Conservation (phyloP, 2,329 filamentous ascomycete species). For the Endoconidiophora polonica region DNA sequence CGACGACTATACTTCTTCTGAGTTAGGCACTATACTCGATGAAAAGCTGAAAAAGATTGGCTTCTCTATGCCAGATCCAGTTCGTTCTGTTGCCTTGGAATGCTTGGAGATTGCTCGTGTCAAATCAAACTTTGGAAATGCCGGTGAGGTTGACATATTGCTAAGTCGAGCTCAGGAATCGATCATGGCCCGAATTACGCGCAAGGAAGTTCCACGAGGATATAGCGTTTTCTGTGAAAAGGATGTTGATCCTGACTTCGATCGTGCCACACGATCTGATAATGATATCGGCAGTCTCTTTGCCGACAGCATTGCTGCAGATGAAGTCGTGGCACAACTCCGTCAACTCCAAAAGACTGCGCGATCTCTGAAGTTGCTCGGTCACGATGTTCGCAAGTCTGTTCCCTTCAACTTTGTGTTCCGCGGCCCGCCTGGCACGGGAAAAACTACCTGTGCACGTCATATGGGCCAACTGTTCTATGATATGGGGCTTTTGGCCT, state of each 20-base stretch:
- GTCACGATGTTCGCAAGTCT: conserved; percentile 23
- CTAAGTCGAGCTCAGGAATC: conserved; percentile 31
- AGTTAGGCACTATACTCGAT: conserved; percentile 43
- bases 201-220: neutral
- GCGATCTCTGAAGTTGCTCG: neutral
- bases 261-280: conserved; percentile 16
- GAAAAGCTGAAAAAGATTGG: conserved; percentile 43
- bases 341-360: conserved; percentile 36
- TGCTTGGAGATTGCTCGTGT: conserved; percentile 42
- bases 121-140: conserved; percentile 50
- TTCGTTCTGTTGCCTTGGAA: conserved; percentile 35
- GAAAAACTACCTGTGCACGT: conserved; percentile 56
- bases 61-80: conserved; percentile 34
- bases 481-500: conserved; percentile 51
- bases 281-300: conserved; percentile 40
- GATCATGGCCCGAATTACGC: neutral
- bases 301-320: conserved; percentile 39
- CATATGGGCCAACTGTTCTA: conserved; percentile 64
- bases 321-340: conserved; percentile 35
- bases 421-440: conserved; percentile 48
- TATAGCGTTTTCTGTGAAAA: neutral
- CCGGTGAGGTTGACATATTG: conserved; percentile 56
- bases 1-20: conserved; percentile 45
- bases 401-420: conserved; percentile 56
- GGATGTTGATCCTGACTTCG: conserved; percentile 3